These are phyloP conservation scores for Aspergillus terreus DNA, from an alignment of 2,329 filamentous ascomycete species.

Conservation along the genomic window DNA sequence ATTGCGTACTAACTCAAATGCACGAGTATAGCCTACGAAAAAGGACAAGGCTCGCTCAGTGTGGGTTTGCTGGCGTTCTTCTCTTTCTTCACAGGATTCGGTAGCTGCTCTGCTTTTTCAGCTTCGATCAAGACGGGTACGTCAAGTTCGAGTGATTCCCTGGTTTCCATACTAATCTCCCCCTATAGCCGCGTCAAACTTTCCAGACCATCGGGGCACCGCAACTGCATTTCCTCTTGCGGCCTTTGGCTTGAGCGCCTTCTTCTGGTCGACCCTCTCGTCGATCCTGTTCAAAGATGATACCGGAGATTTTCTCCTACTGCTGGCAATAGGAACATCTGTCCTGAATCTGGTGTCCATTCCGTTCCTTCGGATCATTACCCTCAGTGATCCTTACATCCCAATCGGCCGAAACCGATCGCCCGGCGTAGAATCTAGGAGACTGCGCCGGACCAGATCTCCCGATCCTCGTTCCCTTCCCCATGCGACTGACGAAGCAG, in stretches of 20 bases:
- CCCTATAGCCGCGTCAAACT: slow-evolving; percentile 73
- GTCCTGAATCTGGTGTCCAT: slow-evolving; percentile 70
- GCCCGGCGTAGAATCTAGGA: slow-evolving; percentile 26
- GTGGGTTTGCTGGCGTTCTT: slow-evolving; percentile 69
- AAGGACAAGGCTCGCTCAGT: slow-evolving; percentile 56
- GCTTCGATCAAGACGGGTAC: slow-evolving; percentile 74
- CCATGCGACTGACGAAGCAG: slow-evolving; percentile 32
- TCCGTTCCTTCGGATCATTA: slow-evolving; percentile 78
- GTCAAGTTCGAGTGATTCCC: slow-evolving; percentile 10
- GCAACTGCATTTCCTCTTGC: slow-evolving; percentile 91
- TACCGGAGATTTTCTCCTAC: slow-evolving; percentile 73
- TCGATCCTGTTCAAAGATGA: slow-evolving; percentile 76
- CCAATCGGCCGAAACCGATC: slow-evolving; percentile 32
- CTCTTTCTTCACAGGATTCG: slow-evolving; percentile 79
- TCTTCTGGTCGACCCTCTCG: slow-evolving; percentile 86
- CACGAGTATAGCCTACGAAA: slow-evolving; percentile 61
- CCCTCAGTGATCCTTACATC: slow-evolving; percentile 48
- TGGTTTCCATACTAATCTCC: not conserved
- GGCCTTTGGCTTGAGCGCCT: slow-evolving; percentile 89
- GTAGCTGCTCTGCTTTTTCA: slow-evolving; percentile 86
- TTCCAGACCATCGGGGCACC: slow-evolving; percentile 84
- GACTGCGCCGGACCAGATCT: slow-evolving; percentile 31
- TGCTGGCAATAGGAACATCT: slow-evolving; percentile 77
- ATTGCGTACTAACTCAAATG: slow-evolving; percentile 9
- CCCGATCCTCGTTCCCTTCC: slow-evolving; percentile 21